A percentile compares a stretch with the other conserved stretches of the same genome.
Conservation (phyloP, 2,329 filamentous ascomycete species). For the Geoglossum cookeanum region DNA sequence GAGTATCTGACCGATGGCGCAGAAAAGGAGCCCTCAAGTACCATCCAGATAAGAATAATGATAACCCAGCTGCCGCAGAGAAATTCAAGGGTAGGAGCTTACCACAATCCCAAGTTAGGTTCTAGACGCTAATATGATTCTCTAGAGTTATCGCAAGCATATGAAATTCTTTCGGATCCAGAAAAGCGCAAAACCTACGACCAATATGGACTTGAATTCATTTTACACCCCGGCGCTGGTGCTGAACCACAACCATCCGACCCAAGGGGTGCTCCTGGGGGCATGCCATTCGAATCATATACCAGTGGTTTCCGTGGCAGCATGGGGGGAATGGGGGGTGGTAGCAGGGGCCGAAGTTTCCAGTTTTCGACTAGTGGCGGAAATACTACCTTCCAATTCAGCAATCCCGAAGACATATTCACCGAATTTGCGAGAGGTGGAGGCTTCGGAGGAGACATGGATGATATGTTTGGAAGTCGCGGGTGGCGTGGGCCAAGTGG, state of each 20-base stretch:
- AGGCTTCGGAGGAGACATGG: slow-evolving; percentile 32
- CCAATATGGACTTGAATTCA: slow-evolving; percentile 81
- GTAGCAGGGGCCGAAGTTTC: slow-evolving; percentile 21
- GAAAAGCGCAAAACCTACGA: slow-evolving; percentile 95
- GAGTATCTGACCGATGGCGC: slow-evolving; percentile 7
- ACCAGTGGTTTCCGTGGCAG: slow-evolving; percentile 28
- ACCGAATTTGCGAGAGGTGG: slow-evolving; percentile 54
- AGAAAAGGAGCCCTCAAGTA: slow-evolving; percentile 79
- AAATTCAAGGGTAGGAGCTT: slow-evolving; percentile 64
- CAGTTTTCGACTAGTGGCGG: slow-evolving; percentile 28
- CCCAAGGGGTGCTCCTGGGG: slow-evolving; percentile 28
- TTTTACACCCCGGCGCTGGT: slow-evolving; percentile 59
- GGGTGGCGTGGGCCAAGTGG: slow-evolving; percentile 18
- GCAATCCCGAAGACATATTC: slow-evolving; percentile 69
- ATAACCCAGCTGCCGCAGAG: slow-evolving; percentile 66
- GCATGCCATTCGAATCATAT: slow-evolving; percentile 35
- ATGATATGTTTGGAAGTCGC: slow-evolving; percentile 32
- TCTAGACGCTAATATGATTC: background rate
- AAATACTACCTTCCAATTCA: slow-evolving; percentile 60
- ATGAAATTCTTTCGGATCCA: slow-evolving; percentile 92
- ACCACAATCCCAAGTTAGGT: background rate
- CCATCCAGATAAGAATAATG: slow-evolving; percentile 96
- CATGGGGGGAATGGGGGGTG: slow-evolving; percentile 12
- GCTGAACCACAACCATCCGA: slow-evolving; percentile 43
- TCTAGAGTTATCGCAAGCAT: slow-evolving; percentile 78